Percentiles rank a stretch among this genome's conserved stretches.
Evolutionary conservation across 2,329 filamentous ascomycete genomes (phyloP).

Genomic region (Aspergillus oerlinghausenensis): DNA sequence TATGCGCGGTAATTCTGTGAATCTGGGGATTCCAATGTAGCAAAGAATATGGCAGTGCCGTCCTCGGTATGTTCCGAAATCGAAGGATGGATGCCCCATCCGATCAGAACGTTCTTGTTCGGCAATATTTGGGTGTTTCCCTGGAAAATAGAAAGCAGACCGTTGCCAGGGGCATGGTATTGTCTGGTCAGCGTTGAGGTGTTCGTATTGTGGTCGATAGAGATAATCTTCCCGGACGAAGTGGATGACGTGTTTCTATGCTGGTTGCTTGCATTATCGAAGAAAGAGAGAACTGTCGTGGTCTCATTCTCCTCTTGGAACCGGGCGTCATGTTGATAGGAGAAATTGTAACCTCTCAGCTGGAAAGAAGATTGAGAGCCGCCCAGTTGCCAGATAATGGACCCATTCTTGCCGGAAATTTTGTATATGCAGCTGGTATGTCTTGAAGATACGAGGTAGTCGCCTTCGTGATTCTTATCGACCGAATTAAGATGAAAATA

Average conservation of each 20-base stretch:
- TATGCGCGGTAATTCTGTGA: slow-evolving; percentile 36
- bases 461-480: slow-evolving; percentile 15
- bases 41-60: slow-evolving; percentile 29
- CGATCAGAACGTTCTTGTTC: slow-evolving; percentile 23
- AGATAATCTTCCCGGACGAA: slow-evolving; percentile 16
- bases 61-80: slow-evolving; percentile 21
- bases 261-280: neutral
- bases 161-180: slow-evolving; percentile 14
- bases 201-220: slow-evolving; percentile 4
- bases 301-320: neutral
- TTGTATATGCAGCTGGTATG: slow-evolving; percentile 26
- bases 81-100: slow-evolving; percentile 24
- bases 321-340: slow-evolving; percentile 20
- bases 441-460: slow-evolving; percentile 25
- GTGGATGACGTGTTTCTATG: slow-evolving; percentile 4
- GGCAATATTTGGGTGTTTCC: slow-evolving; percentile 27
- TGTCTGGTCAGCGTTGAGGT: neutral
- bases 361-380: slow-evolving; percentile 15
- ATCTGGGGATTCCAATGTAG: slow-evolving; percentile 27
- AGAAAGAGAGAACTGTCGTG: neutral
- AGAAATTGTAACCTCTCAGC: slow-evolving; percentile 34
- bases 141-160: slow-evolving; percentile 16
- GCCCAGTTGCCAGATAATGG: slow-evolving; percentile 25
- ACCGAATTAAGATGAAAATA: slow-evolving; percentile 26
- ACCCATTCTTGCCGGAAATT: slow-evolving; percentile 21